Conservation (phyloP, 164 flowering plant genomes). For the Nymphaea colorata region DNA sequence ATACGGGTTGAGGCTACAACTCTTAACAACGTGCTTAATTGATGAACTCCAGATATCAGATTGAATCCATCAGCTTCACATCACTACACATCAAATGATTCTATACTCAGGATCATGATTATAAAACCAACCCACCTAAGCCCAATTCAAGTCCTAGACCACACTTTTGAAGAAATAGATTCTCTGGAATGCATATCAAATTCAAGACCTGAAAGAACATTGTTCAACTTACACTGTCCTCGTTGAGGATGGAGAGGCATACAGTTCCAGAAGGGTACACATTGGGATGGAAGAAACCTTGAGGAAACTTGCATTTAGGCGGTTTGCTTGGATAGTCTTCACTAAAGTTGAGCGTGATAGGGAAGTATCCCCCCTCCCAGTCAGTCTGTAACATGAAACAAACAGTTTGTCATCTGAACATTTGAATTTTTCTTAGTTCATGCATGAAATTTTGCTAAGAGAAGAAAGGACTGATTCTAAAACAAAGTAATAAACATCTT, state of each 20-base stretch:
- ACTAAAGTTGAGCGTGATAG: constrained; percentile 61
- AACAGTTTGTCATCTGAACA: too few species aligned
- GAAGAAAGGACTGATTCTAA: neutral
- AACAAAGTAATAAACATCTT: neutral
- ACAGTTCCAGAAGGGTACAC: constrained; percentile 98
- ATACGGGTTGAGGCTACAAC: too few species aligned
- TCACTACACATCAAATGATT: neutral
- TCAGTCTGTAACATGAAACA: constrained; percentile 57
- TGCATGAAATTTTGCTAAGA: too few species aligned
- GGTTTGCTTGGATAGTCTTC: constrained; percentile 98
- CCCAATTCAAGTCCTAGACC: neutral
- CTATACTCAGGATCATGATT: neutral
- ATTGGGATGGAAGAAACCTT: constrained; percentile 90
- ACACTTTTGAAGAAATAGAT: neutral
- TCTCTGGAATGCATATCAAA: neutral
- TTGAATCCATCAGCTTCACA: neutral
- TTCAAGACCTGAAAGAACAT: neutral
- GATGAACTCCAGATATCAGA: neutral
- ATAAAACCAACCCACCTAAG: neutral
- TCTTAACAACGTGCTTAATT: neutral
- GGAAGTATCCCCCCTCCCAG: constrained; percentile 90
- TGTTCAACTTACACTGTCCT: constrained; percentile 69
- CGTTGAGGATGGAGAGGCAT: constrained; percentile 87
- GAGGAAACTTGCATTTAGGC: constrained; percentile 93
- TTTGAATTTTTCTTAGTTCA: too few species aligned